Evolutionary conservation across 192 early-diverging fungal genomes (phyloP), one percentile per base, ranked within the genome.

Genomic region (Pecoramyces ruminantium): DNA sequence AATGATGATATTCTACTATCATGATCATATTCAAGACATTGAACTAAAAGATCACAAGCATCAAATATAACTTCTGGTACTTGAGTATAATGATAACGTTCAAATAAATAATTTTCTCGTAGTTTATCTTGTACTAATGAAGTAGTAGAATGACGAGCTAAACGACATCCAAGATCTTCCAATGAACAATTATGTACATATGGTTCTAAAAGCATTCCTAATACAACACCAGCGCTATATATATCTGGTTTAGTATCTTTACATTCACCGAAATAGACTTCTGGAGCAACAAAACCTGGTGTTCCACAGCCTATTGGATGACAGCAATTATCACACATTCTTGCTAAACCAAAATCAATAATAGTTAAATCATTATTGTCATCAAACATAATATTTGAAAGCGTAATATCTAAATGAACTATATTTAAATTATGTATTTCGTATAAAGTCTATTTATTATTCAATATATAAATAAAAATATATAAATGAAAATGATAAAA

Each of bases 281-380:
- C 91, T 13, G 91, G 91, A 29, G 93, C 91, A 80, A 94, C 88
- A 86, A 92, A 94, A 6, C 93, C 93, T 34, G 87, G 86, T 11
- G 93, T 94, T 2, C 93, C 93, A 29, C 93, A 87, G 77, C 91
- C 90, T 11, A 88, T 85, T 38, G 90, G 88, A 58, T 81, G 79
- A 17, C 85, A 79, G 4, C 80, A 78, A 0, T 78, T 67, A 4
- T 79, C 29, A 67, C 81, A 83, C 38, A 86, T 83, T 29, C 91
- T 89, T 11, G 93, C 91, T 27, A 94, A 86, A 12, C 93, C 93
- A 86, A 92, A 93, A 83, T 94, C 93, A 29, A 94, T 94, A 78
- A 94, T 85, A 80, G 91, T 87, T 18, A 93, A 82, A 79, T 87
- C 84, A 58, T 86, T 86, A 25, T 84, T 84, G 6, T 84, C 81